These are phyloP conservation scores for Eremothecium coryli DNA, from an alignment of 1,139 yeast species.

Conservation along the genomic window DNA sequence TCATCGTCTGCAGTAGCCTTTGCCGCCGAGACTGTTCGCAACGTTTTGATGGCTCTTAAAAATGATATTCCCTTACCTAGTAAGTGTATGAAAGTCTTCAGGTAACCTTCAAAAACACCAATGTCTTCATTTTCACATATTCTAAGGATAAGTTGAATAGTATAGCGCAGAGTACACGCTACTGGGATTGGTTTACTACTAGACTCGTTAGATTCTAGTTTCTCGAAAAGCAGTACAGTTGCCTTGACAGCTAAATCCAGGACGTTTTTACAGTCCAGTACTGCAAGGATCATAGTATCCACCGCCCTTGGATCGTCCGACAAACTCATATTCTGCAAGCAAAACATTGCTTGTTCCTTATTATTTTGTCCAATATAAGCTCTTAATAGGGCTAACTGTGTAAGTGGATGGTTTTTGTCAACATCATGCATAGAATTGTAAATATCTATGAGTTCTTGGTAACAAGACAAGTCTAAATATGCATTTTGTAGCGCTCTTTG, in stretches of 20 bases:
- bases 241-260: constrained; percentile 14
- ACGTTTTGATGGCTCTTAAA: constrained; percentile 9
- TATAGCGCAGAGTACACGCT: constrained; percentile 17
- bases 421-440: constrained; percentile 11
- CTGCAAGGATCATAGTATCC: constrained; percentile 18
- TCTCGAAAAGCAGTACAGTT: constrained; percentile 15
- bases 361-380: constrained; percentile 8
- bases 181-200: constrained; percentile 11
- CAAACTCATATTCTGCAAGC: constrained; percentile 12
- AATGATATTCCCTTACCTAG: constrained; percentile 12
- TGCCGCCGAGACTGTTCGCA: constrained; percentile 3
- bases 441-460: constrained; percentile 9
- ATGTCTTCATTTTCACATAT: constrained; percentile 13
- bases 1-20: constrained; percentile 6
- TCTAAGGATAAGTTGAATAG: constrained; percentile 21
- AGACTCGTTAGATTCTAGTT: constrained; percentile 8
- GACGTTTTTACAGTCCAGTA: constrained; percentile 16
- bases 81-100: constrained; percentile 10
- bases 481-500: constrained; percentile 18
- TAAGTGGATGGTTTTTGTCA: constrained; percentile 15
- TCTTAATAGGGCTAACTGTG: constrained; percentile 15
- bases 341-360: constrained; percentile 7
- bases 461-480: constrained; percentile 12
- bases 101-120: constrained; percentile 8
- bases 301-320: constrained; percentile 12